A percentile compares a stretch with the other conserved stretches of the same genome.
phyloP scores from a whole-genome alignment of 2,329 filamentous ascomycete species.

The Colletotrichum sp. region DNA sequence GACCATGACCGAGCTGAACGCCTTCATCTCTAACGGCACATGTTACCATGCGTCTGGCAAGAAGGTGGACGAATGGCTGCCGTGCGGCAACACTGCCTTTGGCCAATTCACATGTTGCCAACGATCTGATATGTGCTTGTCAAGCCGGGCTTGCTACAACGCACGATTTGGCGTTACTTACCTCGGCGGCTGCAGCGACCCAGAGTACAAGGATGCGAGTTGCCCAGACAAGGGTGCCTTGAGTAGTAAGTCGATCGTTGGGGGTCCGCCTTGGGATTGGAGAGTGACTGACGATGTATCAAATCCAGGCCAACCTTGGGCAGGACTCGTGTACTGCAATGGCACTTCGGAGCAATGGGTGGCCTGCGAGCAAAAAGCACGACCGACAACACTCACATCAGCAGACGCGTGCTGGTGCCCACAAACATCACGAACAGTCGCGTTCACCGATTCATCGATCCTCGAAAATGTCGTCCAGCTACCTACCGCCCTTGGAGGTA shows the following conservation, averaged over 20 bases:
- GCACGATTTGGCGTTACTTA: conserved; percentile 36
- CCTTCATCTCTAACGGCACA: conserved; percentile 36
- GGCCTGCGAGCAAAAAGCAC: conserved; percentile 31
- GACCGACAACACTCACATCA: conserved; percentile 23
- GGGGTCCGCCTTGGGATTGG: background rate
- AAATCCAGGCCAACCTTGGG: conserved; percentile 30
- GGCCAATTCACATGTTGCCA: conserved; percentile 36
- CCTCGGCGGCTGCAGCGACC: conserved; percentile 40
- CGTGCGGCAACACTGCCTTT: conserved; percentile 36
- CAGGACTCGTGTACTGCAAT: conserved; percentile 39
- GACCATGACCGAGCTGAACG: conserved; percentile 22
- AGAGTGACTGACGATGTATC: background rate
- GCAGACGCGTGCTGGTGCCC: conserved; percentile 35
- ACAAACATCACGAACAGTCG: conserved; percentile 27
- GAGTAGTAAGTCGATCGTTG: background rate
- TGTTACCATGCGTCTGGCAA: conserved; percentile 28
- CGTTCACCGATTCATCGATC: conserved; percentile 24
- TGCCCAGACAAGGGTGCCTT: conserved; percentile 37
- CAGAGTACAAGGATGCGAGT: conserved; percentile 29
- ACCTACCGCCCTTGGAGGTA: conserved; percentile 27
- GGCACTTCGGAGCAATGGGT: conserved; percentile 34
- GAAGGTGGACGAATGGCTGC: conserved; percentile 27
- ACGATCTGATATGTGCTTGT: conserved; percentile 35
- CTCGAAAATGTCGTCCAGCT: conserved; percentile 32
- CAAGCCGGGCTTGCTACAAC: conserved; percentile 29